Evolutionary conservation across 1,284 basidiomycete genomes (phyloP), one percentile per base, ranked within the genome.

Genomic region (Wolfiporia cocos): DNA sequence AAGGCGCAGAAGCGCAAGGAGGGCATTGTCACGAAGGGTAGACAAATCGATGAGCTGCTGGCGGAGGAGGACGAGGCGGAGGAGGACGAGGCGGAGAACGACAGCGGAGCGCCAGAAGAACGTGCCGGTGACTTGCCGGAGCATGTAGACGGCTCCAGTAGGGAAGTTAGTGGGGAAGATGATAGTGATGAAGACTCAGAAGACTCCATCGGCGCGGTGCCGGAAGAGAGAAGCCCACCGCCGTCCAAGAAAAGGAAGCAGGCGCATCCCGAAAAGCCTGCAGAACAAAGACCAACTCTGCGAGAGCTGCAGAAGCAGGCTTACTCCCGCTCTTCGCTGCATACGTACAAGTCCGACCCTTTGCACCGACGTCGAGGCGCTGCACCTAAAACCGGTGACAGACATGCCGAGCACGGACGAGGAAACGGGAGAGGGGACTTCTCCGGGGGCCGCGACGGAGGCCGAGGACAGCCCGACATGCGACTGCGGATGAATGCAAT

Each of bases 401-500:
- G 35, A 15, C 24, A 49, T 3, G 32, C 47, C 4, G 50, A 52
- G 10, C 39, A 34, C 9, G 52, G 46, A 20, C 33, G 49, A 4
- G 52, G 53, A 18, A 31, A 42, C 9, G 23, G 34, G 46, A 34
- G 48, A 20, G 36, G 47, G 10, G 49, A 46, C 1, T 31, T 42
- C 2, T 44, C 46, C 21, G 52, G 53, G 31, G 48, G 47, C 3
- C 49, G 56, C 28, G 54, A 54, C 29, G 44, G 54, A 34, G 48
- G 50, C 5, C 37, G 60, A 58, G 71, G 51, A 65, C 86, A 88
- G 53, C 86, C 86, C 9, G 74, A 87, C 54, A 89, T 89, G 86
- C 81, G 79, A 50, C 57, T 82, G 42, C 75, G 86, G 20, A 89
- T 89, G 86, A 73, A 76, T 49, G 78, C 74, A n/a, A 72, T 89